These are phyloP conservation scores for Nakaseomyces sp. DNA, from an alignment of 1,139 yeast species.

Conservation along the genomic window DNA sequence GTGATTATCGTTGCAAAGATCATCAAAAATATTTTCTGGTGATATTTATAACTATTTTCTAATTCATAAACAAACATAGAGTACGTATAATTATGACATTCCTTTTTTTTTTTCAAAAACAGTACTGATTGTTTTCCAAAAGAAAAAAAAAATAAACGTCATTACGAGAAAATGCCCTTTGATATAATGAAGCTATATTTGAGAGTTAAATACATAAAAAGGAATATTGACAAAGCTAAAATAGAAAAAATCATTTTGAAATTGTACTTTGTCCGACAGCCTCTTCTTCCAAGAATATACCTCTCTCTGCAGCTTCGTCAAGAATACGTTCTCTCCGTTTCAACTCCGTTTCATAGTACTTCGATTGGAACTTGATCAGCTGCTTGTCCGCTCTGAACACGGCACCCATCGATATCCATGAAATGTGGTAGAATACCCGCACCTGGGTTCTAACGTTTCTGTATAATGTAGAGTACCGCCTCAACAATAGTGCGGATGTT, in stretches of 20 bases:
- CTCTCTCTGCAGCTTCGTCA: constrained; percentile 38
- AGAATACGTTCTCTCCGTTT: constrained; percentile 30
- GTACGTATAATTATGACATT: too few relatives aligned
- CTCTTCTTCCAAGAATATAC: constrained; percentile 34
- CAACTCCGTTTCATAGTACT: constrained; percentile 29
- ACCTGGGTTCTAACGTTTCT: constrained; percentile 34
- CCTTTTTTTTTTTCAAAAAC: too few relatives aligned
- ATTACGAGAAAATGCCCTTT: too few relatives aligned
- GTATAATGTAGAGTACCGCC: constrained; percentile 30
- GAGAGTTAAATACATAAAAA: too few relatives aligned
- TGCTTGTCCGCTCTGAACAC: constrained; percentile 37
- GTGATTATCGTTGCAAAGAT: constrained; percentile 35
- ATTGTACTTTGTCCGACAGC: constrained; percentile 18
- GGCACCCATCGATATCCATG: constrained; percentile 35
- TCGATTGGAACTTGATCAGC: constrained; percentile 30
- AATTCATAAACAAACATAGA: too few relatives aligned
- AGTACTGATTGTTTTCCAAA: too few relatives aligned
- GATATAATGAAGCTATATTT: too few relatives aligned
- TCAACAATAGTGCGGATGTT: constrained; percentile 29
- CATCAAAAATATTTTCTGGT: constrained; percentile 39
- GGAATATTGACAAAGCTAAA: neutral
- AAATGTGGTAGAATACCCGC: constrained; percentile 34
- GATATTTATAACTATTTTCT: too few relatives aligned
- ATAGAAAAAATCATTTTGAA: neutral
- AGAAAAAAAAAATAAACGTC: too few relatives aligned